Conservation (phyloP, 2,329 filamentous ascomycete species). For the Aspergillus fructus region DNA sequence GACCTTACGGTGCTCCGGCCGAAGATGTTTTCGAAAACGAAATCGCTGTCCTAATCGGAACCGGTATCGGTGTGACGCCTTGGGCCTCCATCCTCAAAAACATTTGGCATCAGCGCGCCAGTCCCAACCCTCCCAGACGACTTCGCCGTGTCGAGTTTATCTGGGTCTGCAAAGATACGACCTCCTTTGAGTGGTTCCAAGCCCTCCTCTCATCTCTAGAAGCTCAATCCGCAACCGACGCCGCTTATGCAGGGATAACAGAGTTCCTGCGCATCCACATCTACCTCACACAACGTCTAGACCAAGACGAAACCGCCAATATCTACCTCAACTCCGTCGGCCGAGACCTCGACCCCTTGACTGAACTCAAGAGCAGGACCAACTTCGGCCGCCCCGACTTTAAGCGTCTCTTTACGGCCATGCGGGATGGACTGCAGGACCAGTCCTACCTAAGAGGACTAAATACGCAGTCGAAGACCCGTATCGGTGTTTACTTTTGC, state of each 20-base stretch:
- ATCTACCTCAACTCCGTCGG: conserved; percentile 96
- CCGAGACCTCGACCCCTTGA: conserved; percentile 82
- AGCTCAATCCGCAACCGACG: conserved; percentile 72
- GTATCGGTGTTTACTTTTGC: conserved; percentile 97
- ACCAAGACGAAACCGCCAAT: conserved; percentile 90
- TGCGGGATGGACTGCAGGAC: conserved; percentile 85
- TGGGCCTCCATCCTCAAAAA: conserved; percentile 91
- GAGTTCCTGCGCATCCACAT: conserved; percentile 98
- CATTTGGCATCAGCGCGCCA: conserved; percentile 93
- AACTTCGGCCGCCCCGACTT: conserved; percentile 97
- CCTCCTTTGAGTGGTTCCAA: conserved; percentile 98
- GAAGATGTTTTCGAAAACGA: conserved; percentile 98
- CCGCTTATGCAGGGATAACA: conserved; percentile 51
- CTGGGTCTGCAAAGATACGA: conserved; percentile 96
- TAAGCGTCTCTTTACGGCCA: conserved; percentile 70
- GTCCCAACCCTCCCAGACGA: conserved; percentile 83
- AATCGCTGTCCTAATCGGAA: conserved; percentile 73
- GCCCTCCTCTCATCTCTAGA: conserved; percentile 88
- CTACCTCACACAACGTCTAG: conserved; percentile 90
- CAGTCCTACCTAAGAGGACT: conserved; percentile 81
- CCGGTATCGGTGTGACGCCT: conserved; percentile 82
- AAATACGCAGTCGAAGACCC: conserved; percentile 72
- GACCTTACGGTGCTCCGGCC: conserved; percentile 92
- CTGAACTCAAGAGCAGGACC: conserved; percentile 83
- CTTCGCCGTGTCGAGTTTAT: conserved; percentile 97